Percentiles rank a stretch among this genome's conserved stretches.
These are phyloP conservation scores for Citrus sp. DNA, from an alignment of 345 rosid species.

Conservation along the genomic window DNA sequence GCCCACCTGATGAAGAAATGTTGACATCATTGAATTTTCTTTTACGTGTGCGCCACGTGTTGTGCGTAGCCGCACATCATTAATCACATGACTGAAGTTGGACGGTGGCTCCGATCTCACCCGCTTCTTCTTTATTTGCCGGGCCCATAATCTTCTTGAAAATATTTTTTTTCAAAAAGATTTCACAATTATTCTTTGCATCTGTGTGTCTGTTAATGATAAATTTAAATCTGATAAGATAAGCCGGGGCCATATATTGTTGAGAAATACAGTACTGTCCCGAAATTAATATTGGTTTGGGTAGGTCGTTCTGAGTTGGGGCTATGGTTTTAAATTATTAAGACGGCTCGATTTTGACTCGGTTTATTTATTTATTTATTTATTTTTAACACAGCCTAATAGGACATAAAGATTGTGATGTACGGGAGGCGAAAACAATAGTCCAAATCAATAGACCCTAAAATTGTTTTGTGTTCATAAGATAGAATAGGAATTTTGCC, in stretches of 20 bases:
- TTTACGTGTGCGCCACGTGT: background rate
- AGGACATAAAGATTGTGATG: background rate
- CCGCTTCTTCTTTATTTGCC: background rate
- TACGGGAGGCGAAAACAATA: background rate
- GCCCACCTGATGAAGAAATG: background rate
- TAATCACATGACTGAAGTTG: background rate
- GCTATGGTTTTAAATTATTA: background rate
- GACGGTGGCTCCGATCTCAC: slow-evolving; percentile 21
- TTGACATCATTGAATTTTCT: background rate
- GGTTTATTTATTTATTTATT: background rate
- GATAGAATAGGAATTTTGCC: background rate
- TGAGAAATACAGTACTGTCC: background rate
- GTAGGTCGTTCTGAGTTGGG: background rate
- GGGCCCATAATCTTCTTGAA: background rate
- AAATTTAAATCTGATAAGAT: background rate
- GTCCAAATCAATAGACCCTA: background rate
- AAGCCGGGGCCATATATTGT: slow-evolving; percentile 6
- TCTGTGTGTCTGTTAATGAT: background rate
- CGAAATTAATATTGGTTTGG: too few species aligned
- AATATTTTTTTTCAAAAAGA: background rate
- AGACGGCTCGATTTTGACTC: background rate
- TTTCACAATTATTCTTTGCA: background rate
- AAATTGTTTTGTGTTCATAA: background rate
- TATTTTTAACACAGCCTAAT: background rate
- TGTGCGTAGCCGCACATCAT: background rate